Evolutionary conservation across 768 basidiomycete genomes (phyloP), one percentile per base, ranked within the genome.

Genomic region (Termitomyces sp.): DNA sequence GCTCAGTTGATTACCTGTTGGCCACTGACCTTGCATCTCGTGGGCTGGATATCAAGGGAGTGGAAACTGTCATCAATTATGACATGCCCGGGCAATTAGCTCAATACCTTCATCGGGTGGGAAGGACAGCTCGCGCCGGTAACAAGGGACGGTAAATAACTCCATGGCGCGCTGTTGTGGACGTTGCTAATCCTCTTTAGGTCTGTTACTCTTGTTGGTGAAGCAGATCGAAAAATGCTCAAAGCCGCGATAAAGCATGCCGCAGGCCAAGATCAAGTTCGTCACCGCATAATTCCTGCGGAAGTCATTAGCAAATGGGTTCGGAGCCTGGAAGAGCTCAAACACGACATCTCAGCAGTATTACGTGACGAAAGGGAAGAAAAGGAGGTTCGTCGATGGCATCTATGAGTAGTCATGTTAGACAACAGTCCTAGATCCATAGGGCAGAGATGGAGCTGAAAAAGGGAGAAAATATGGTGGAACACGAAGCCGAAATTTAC

Each of bases 1-100:
- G 92, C 20, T 69, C 79, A 28, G 90, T 90, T n/a, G 90, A 94
- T 70, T 98, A 86, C 71, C 77, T 99, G 9, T 89, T 99, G 80
- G 96, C 95, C 3, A 99, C 97, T 0, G 97, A 98, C 69, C 76
- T 99, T 36, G 97, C 97, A 33, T 91, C 94, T 55, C 86, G 94
- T 59, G 92, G 97, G 71, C 79, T 99, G 30, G 96, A 98, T 73
- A 97, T 99, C 77, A 96, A 95, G 69, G 95, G 95, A 16, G 87
- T 98, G 26, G 92, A 98, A 68, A 94, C 94, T 2, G 93, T 99
- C 60, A 94, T 99, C 70, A 99, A 99, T 72, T 98, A 95, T 68
- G 97, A 99, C 69, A 97, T 98, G 96, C 97, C 97, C 10, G 81
- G 84, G 20, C 90, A 94, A 66, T 76, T 98, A 35, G 85, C 91